Conservation (phyloP, 768 basidiomycete genomes). For the Mycena albidolilacea region DNA sequence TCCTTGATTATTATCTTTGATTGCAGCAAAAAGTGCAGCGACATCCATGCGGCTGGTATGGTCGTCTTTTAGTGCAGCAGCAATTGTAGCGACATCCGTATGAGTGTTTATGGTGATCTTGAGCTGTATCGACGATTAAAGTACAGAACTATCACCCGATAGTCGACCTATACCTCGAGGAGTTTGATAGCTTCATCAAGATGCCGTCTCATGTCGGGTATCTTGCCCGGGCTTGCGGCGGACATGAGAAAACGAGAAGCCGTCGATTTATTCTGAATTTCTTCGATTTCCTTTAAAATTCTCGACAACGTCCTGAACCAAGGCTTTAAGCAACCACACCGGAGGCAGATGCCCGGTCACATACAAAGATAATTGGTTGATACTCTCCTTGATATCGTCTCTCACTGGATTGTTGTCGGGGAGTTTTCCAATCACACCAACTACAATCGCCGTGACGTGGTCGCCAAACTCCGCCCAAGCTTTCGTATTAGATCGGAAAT, state of each 20-base stretch:
- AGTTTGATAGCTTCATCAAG: slow-evolving; percentile 13
- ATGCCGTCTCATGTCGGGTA: slow-evolving; percentile 1
- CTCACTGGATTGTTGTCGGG: background rate
- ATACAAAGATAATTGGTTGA: background rate
- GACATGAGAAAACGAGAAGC: background rate
- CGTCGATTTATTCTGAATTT: background rate
- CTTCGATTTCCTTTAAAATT: background rate
- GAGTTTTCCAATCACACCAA: background rate
- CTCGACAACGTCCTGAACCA: background rate
- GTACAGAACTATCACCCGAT: no score
- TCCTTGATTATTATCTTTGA: background rate
- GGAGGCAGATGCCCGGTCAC: background rate
- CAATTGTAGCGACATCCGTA: slow-evolving; percentile 5
- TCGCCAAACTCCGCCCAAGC: background rate
- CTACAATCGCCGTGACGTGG: background rate
- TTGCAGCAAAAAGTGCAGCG: background rate
- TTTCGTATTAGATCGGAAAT: slow-evolving; percentile 6
- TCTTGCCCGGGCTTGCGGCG: background rate
- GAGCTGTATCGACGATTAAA: background rate
- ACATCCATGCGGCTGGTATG: no score
- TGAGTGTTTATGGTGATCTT: background rate
- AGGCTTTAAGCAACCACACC: no score
- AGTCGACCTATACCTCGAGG: background rate
- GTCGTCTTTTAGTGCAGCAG: background rate
- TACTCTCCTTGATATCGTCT: slow-evolving; percentile 6